These are phyloP conservation scores for Ascochyta clinopodiicola DNA, from an alignment of 2,329 filamentous ascomycete species.

Conservation along the genomic window DNA sequence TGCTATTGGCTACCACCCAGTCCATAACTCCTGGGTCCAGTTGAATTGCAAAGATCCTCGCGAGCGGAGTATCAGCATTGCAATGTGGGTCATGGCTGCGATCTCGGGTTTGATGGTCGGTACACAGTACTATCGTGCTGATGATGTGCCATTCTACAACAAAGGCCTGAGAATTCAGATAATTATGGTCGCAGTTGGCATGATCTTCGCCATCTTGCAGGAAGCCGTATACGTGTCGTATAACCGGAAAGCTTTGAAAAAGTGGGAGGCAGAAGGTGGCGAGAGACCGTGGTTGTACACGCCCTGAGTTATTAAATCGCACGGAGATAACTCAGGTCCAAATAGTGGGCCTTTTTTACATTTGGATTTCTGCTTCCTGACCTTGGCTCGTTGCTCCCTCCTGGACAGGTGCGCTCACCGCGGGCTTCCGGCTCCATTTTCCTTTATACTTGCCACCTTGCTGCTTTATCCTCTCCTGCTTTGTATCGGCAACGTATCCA, in stretches of 20 bases:
- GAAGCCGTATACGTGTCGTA: conserved; percentile 49
- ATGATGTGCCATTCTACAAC: conserved; percentile 55
- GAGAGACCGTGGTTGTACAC: conserved; percentile 31
- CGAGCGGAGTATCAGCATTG: conserved; percentile 59
- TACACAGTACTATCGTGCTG: conserved; percentile 57
- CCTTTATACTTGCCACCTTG: conserved; percentile 38
- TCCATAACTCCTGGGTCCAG: conserved; percentile 62
- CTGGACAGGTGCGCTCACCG: neutral
- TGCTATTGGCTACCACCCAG: conserved; percentile 61
- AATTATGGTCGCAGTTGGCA: conserved; percentile 52
- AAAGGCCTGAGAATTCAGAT: conserved; percentile 56
- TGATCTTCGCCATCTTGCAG: conserved; percentile 52
- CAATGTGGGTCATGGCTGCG: conserved; percentile 61
- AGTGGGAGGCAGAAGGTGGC: conserved; percentile 19
- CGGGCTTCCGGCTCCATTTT: conserved; percentile 30
- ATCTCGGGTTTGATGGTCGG: conserved; percentile 60
- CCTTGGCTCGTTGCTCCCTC: neutral
- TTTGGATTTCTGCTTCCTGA: neutral
- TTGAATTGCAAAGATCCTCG: conserved; percentile 57
- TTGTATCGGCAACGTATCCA: conserved; percentile 35
- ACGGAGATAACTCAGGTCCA: neutral
- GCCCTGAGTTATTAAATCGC: conserved; percentile 7
- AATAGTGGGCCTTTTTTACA: neutral
- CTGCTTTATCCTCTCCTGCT: conserved; percentile 38
- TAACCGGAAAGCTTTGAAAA: conserved; percentile 42